Evolutionary conservation across 495 filamentous ascomycete species (phyloP), one percentile per base, ranked within the genome.

Genomic region (Rhizodiscina lignyota): DNA sequence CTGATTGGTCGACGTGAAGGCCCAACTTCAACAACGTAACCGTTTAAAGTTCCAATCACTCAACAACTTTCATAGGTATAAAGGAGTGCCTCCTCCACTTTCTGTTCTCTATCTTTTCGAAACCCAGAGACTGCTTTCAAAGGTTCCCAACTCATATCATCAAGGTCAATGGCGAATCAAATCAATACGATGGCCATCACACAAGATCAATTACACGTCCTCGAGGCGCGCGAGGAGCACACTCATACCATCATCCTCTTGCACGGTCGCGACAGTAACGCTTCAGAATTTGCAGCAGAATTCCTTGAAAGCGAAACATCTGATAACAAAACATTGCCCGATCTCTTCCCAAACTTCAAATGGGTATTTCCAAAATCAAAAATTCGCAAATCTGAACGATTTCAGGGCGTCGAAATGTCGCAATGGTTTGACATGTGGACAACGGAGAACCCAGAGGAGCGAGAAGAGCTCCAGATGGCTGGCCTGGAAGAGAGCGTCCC

Each of bases 351-450:
- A 0, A n/a, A 30, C 17, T 15, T 45, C 36, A 50, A 45, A 38
- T 44, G 37, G 39, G 39, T 48, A 2, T 48, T 44, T 31, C 47
- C 47, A 1, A 22, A 29, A 4, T 34, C 49, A 10, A 15, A 13
- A 15, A n/a, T 35, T n/a, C 19, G 39, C 2, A 32, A 20, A 4
- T 50, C 43, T 10, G 35, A 32, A 11, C 44, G 32, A 5, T 37
- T 47, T 18, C 15, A 33, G 12, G 38, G 39, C 23, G n/a, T n/a
- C n/a, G 37, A 36, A 1, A 32, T 47, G 31, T 29, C 28, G 18
- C 45, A 49, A 19, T 52, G 49, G 49, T 52, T 52, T 37, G 49
- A 52, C 32, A 47, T 52, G 45, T 26, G 29, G 20, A 34, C 42
- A 1, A 42, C 42, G 1, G 33, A 40, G 22, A 18, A 38, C 12